Percentiles rank a stretch among this genome's conserved stretches.
Conservation (phyloP, 1,284 basidiomycete species). For the Microbotryum scabiosae region DNA sequence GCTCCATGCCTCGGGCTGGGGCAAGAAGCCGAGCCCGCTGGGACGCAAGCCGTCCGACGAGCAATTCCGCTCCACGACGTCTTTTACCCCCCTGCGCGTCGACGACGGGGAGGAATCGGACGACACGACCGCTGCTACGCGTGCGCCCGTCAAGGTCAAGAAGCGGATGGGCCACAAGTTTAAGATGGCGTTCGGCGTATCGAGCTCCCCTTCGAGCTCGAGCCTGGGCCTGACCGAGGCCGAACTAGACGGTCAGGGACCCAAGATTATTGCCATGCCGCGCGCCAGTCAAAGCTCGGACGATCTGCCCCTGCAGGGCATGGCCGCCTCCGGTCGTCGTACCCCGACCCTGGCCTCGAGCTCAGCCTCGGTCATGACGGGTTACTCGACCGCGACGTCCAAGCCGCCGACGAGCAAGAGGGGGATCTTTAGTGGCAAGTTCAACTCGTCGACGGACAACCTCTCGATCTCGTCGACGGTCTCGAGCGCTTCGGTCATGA, state of each 20-base stretch:
- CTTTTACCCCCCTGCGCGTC: neutral
- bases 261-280: slow-evolving; percentile 2
- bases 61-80: no score
- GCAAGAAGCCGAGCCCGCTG: neutral
- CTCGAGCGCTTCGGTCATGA: slow-evolving; percentile 91
- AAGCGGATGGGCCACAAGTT: slow-evolving; percentile 23
- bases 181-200: slow-evolving; percentile 26
- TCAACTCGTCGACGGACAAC: slow-evolving; percentile 93
- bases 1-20: neutral
- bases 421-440: slow-evolving; percentile 71
- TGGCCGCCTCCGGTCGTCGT: slow-evolving; percentile 1
- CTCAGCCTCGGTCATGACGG: slow-evolving; percentile 1
- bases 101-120: slow-evolving; percentile 22
- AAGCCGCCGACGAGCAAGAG: slow-evolving; percentile 10
- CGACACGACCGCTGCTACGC: slow-evolving; percentile 22
- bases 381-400: no score
- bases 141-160: slow-evolving; percentile 12
- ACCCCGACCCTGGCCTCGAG: slow-evolving; percentile 14
- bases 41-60: neutral
- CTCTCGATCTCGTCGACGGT: slow-evolving; percentile 96
- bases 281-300: slow-evolving; percentile 11
- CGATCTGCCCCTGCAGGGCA: slow-evolving; percentile 3
- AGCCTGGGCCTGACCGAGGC: slow-evolving; percentile 1
- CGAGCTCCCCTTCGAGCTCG: slow-evolving; percentile 2
- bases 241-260: slow-evolving; percentile 17